Conservation (phyloP, 768 basidiomycete genomes). For the Tulasnella sp. region DNA sequence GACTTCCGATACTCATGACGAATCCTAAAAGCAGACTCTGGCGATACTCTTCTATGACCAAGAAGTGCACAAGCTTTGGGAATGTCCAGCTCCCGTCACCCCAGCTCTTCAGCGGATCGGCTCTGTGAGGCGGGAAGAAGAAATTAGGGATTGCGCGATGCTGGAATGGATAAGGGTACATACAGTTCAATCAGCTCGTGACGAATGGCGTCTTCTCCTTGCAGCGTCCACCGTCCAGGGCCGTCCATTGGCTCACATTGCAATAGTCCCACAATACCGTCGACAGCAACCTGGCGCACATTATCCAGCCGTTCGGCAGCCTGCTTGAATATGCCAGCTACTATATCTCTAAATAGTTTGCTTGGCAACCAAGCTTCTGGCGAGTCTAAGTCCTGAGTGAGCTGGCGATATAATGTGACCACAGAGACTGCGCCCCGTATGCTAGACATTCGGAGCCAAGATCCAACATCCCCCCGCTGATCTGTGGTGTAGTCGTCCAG, state of each 20-base stretch:
- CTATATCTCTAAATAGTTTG: conserved; percentile 41
- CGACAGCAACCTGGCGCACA: conserved; percentile 72
- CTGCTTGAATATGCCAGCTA: conserved; percentile 73
- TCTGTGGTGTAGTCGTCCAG: conserved; percentile 86
- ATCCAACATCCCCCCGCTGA: conserved; percentile 93
- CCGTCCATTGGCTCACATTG: conserved; percentile 27
- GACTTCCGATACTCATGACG: conserved; percentile 70
- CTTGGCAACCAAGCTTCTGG: conserved; percentile 54
- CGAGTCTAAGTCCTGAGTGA: conserved; percentile 27
- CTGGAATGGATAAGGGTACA: conserved; percentile 19
- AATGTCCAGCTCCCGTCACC: conserved; percentile 65
- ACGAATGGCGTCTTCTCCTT: conserved; percentile 36
- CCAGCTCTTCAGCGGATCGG: conserved; percentile 41
- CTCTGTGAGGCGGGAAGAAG: conserved; percentile 23
- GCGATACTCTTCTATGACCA: conserved; percentile 55
- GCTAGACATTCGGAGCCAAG: conserved; percentile 81
- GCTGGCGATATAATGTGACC: conserved; percentile 39
- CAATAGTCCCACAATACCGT: conserved; percentile 45
- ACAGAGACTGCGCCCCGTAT: conserved; percentile 52
- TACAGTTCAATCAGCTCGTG: conserved; percentile 45
- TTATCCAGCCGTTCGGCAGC: conserved; percentile 86
- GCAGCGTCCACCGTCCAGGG: conserved; percentile 41
- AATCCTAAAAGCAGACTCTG: conserved; percentile 54
- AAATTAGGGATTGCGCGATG: neutral
- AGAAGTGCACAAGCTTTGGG: conserved; percentile 55